Base-by-base conservation (phyloP, 2,329 filamentous ascomycete genomes). In the Microdochium trichocladiopsis region DNA sequence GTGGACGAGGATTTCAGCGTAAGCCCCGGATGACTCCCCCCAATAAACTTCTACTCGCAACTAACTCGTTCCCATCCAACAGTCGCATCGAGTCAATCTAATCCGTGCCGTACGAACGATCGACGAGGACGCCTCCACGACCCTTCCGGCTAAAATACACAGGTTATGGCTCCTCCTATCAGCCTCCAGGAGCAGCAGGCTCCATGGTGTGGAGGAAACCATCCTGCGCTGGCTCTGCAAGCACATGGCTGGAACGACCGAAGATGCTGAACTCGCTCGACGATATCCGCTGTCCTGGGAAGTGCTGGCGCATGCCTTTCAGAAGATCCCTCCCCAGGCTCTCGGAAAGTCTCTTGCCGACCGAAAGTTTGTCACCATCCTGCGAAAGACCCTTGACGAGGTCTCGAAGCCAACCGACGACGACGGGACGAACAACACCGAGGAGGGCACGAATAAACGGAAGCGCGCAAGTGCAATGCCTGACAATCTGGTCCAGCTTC, bases 301-400 rank as follows among this genome's bases (percentile, higher is more conserved):
- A 25, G 76, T 90, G 33, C 65, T 91, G 23, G 73, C 74, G 47
- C 77, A 77, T 53, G 73, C 87, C 48, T 76, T 89, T 51, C 72
- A 76, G 49, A 72, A 82, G n/a, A 80, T 93, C 18, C 85, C 88
- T 0, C 72, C 83, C 0, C 84, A 87, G 47, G 84, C 82, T 11
- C 74, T 89, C 23, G 87, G 88, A 9, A 83, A 84, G 53, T 83
- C 87, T 3, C 75, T 95, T 6, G 83, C 82, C 22, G 84, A 91
- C 53, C 77, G 85, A 52, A 78, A 82, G 47, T 89, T 95, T 51
- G 69, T 88, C 31, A 68, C 71, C 1, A 79, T 90, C 10, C 65
- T 95, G 43, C 82, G 85, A 59, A 79, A 82, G 59, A 81, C 85
- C 0, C 68, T 91, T 48, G 75, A 80, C 48, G 86, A 90, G 23